Percentiles rank a stretch among this genome's conserved stretches.
phyloP scores from a whole-genome alignment of 1,284 basidiomycete species.

The Entoloma clypeatum region DNA sequence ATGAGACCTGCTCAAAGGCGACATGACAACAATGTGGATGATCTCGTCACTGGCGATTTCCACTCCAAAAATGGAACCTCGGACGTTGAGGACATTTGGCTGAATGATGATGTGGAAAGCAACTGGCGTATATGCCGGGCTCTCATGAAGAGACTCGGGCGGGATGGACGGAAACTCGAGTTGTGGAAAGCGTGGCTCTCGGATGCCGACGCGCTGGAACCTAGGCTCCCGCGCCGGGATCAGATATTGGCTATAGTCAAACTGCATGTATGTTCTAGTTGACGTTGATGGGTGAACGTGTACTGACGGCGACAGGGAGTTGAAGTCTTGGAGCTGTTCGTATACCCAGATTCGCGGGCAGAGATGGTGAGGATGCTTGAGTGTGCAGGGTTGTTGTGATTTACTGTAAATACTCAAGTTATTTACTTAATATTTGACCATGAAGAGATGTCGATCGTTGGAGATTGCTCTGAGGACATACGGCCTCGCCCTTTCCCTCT shows the following conservation, averaged over 20 bases:
- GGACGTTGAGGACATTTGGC: constrained; percentile 34
- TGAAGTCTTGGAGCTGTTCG: constrained; percentile 52
- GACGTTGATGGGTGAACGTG: neutral
- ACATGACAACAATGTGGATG: constrained; percentile 13
- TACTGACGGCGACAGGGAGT: constrained; percentile 39
- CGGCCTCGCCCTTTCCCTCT: constrained; percentile 59
- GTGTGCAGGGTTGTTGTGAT: constrained; percentile 42
- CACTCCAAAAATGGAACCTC: too few relatives aligned
- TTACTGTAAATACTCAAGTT: too few relatives aligned
- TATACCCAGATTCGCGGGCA: constrained; percentile 70
- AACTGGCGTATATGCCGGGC: constrained; percentile 61
- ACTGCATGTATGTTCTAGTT: constrained; percentile 53
- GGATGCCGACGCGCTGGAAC: too few relatives aligned
- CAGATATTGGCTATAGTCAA: too few relatives aligned
- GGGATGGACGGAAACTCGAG: constrained; percentile 70
- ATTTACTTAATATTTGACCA: too few relatives aligned
- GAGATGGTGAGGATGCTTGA: constrained; percentile 52
- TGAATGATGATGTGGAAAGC: constrained; percentile 41
- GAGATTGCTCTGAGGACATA: constrained; percentile 65
- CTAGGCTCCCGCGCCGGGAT: too few relatives aligned
- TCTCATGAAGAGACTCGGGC: constrained; percentile 49
- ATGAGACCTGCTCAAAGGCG: constrained; percentile 48
- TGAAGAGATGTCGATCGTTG: too few relatives aligned
- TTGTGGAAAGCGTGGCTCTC: constrained; percentile 67
- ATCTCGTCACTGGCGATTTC: too few relatives aligned